Base-by-base conservation (phyloP, 176 grass and related monocot species). In the Calamus simplicifolius region DNA sequence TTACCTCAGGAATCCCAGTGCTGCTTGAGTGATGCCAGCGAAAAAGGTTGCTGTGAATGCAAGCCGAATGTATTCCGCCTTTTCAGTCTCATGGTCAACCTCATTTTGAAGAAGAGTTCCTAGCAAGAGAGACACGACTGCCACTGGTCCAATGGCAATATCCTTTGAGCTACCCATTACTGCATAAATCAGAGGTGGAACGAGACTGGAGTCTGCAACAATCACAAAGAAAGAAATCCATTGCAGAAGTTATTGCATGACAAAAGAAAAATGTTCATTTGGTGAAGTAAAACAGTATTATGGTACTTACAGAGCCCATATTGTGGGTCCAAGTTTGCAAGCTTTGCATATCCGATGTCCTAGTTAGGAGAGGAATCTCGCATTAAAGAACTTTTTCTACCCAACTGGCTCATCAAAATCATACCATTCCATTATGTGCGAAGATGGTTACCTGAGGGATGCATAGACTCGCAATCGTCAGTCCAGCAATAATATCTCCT, bases 41-140 rank as follows among this genome's bases (percentile, higher is more conserved):
- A 98, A 98, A 75, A 98, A 98, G 27, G 93, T 92, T 12, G 93
- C 87, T 1, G 93, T 98, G 58, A 98, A 98, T 58, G 81, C 93
- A 38, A 98, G 93, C 29, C 70, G 65, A 16, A 65, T 29, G 52
- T 98, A 98, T 66, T 80, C 87, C 14, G 85, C 93, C 74, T 83
- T 80, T 26, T 90, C 61, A 59, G 69, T 80, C 13, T 35, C 69
- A n/a, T 64, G 66, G 21, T 97, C 87, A 64, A 78, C 66, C 60
- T 97, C 93, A 52, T 73, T 64, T 59, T 88, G 81, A n/a, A 97
- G 69, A 70, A 97, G 87, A 30, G 87, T 85, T 35, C 93, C 93
- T 50, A 97, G 48, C 51, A 97, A 69, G 70, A 97, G 84, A 28
- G 93, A 97, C 23, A 97, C 93, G 50, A 97, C 93, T 0, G 93